Percentiles rank a stretch among this genome's conserved stretches.
Conservation (phyloP, 2,329 filamentous ascomycete species). For the Atkinsonella hypoxylon region DNA sequence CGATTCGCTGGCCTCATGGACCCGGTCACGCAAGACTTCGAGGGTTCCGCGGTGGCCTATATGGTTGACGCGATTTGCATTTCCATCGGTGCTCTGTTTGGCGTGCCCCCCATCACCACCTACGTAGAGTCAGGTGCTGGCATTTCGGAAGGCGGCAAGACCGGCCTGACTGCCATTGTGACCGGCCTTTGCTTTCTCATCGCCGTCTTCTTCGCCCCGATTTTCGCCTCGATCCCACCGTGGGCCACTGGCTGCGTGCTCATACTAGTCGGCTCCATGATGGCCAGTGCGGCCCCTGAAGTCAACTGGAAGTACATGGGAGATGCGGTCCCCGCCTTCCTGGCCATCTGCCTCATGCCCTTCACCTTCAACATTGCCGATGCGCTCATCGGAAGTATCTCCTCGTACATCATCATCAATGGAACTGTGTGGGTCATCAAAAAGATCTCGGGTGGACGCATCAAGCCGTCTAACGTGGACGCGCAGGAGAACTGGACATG, state of each 20-base stretch:
- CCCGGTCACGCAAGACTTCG: slow-evolving; percentile 74
- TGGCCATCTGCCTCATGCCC: slow-evolving; percentile 77
- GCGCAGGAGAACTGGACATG: slow-evolving; percentile 74
- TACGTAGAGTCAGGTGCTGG: slow-evolving; percentile 85
- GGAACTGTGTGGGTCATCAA: slow-evolving; percentile 56
- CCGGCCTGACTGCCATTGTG: slow-evolving; percentile 69
- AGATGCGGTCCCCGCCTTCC: slow-evolving; percentile 72
- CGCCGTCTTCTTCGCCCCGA: slow-evolving; percentile 78
- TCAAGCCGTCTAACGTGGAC: slow-evolving; percentile 63
- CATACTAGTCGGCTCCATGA: slow-evolving; percentile 77
- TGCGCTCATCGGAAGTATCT: slow-evolving; percentile 70
- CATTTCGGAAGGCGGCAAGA: slow-evolving; percentile 77
- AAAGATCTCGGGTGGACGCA: slow-evolving; percentile 51
- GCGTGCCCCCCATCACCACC: slow-evolving; percentile 69
- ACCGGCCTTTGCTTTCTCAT: slow-evolving; percentile 79
- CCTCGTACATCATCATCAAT: slow-evolving; percentile 68
- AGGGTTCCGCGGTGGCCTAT: slow-evolving; percentile 74
- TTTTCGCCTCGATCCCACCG: slow-evolving; percentile 78
- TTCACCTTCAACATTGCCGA: slow-evolving; percentile 86
- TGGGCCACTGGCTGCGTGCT: slow-evolving; percentile 88
- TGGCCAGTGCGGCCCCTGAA: slow-evolving; percentile 64
- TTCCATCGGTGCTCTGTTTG: slow-evolving; percentile 68
- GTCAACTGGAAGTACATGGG: slow-evolving; percentile 86
- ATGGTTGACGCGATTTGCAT: slow-evolving; percentile 70
- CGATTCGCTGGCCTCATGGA: slow-evolving; percentile 72